Evolutionary conservation across 164 flowering plant species (phyloP), one percentile per base, ranked within the genome.

Genomic region (Paratinospora sagittata): DNA sequence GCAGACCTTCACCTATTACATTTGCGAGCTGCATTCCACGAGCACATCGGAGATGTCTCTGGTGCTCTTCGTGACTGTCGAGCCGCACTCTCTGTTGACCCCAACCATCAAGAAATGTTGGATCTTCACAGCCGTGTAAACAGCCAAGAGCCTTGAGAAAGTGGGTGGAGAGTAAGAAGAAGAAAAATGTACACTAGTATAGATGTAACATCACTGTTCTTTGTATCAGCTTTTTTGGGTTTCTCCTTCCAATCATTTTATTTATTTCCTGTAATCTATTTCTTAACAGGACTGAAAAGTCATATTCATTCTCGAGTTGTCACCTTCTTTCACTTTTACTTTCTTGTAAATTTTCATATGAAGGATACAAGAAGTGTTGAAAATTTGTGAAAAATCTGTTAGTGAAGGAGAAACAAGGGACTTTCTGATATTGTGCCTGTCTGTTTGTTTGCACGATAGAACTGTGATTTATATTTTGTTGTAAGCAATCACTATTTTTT

Each of bases 1-100:
- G 97, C 97, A 1, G 99, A 96, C 75, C 89, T 96, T 70, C 96
- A 96, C 67, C 97, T 96, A 57, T 85, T 96, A 14, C 99, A 96
- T 78, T 73, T 92, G 27, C 83, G 99, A 21, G 99, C 99, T 0
- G 96, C 97, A 34, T 96, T 92, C 76, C 96, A 92, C 47, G 98
- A 96, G 82, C 93, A 92, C 81, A 75, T 83, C 0, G 96, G 93
- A 1, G 90, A 96, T 75, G 92, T 85, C 8, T 39, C 78, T 60
- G 88, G 90, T 8, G 98, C 98, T 0, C 75, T 92, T 16, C 78
- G 99, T 30, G 99, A 96, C 78, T 92, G 99, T 72, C 83, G 97
- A 30, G 97, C 99, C 23, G 95, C 98, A 16, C 97, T 95, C 61
- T 92, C 98, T 10, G 90, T 95, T 5, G 98, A 95, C 47, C 99